These are phyloP conservation scores for Microcyclospora tardicrescens DNA, from an alignment of 2,329 filamentous ascomycete species.

Conservation along the genomic window DNA sequence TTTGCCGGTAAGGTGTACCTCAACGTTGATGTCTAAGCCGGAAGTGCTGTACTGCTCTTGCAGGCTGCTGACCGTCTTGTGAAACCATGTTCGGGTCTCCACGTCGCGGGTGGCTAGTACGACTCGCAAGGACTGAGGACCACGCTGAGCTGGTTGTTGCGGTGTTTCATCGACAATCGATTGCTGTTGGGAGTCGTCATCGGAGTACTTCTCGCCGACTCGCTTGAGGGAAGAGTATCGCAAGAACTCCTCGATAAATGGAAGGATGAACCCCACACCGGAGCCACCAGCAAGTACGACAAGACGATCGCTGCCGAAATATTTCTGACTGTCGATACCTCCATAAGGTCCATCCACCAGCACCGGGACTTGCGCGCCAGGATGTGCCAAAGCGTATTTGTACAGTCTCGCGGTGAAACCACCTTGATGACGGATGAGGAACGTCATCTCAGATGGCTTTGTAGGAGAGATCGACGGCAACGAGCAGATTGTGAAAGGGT, in stretches of 20 bases:
- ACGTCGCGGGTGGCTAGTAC: slow-evolving; percentile 25
- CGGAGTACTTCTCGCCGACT: no score
- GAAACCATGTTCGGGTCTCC: slow-evolving; percentile 26
- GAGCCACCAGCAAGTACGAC: slow-evolving; percentile 45
- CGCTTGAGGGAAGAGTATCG: slow-evolving; percentile 1
- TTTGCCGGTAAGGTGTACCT: slow-evolving; percentile 10
- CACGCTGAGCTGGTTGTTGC: slow-evolving; percentile 2
- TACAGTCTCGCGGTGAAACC: slow-evolving; percentile 40
- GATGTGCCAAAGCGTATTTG: slow-evolving; percentile 24
- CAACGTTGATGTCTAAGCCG: slow-evolving; percentile 8
- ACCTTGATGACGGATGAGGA: slow-evolving; percentile 39
- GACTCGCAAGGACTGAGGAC: slow-evolving; percentile 6
- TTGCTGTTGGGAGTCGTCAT: background rate
- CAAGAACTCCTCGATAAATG: slow-evolving; percentile 32
- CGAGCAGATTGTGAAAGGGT: slow-evolving; percentile 46
- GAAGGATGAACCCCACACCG: slow-evolving; percentile 41
- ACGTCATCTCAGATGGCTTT: slow-evolving; percentile 31
- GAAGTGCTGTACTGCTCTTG: slow-evolving; percentile 4
- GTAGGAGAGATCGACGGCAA: slow-evolving; percentile 19
- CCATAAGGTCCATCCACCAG: slow-evolving; percentile 49
- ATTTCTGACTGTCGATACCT: slow-evolving; percentile 30
- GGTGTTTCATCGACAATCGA: slow-evolving; percentile 11
- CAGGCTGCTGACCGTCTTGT: slow-evolving; percentile 17
- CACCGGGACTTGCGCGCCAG: slow-evolving; percentile 30
- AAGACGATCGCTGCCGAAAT: slow-evolving; percentile 28